phyloP scores from a whole-genome alignment of 192 early-diverging fungal genomes.

The Coemansia sp. region DNA sequence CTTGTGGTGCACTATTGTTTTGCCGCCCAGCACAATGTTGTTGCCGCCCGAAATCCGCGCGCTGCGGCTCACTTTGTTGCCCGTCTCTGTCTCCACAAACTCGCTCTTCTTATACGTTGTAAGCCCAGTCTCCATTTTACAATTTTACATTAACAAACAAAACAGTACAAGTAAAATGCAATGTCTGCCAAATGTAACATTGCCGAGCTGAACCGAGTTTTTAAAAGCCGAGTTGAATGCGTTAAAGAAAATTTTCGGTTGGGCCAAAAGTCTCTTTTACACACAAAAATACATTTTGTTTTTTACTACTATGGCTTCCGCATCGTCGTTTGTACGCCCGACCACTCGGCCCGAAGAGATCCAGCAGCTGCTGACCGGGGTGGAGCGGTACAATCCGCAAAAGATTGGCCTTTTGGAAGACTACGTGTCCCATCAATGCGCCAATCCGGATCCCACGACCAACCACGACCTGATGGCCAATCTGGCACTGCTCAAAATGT shows the following conservation, averaged over 20 bases:
- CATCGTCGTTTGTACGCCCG: slow-evolving; percentile 41
- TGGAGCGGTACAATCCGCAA: slow-evolving; percentile 90
- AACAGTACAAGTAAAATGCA: slow-evolving; percentile 6
- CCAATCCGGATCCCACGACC: slow-evolving; percentile 59
- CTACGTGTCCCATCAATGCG: slow-evolving; percentile 78
- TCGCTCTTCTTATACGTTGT: slow-evolving; percentile 78
- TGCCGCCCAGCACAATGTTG: slow-evolving; percentile 95
- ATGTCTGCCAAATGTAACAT: neutral
- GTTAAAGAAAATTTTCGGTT: neutral
- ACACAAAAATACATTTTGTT: neutral
- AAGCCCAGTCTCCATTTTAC: slow-evolving; percentile 18
- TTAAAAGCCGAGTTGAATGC: no score
- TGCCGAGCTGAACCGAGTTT: neutral
- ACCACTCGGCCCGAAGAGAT: slow-evolving; percentile 69
- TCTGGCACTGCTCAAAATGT: slow-evolving; percentile 89
- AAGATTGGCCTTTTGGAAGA: slow-evolving; percentile 81
- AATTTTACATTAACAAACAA: neutral
- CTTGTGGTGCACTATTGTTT: slow-evolving; percentile 91
- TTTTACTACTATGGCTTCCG: slow-evolving; percentile 10
- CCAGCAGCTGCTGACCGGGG: slow-evolving; percentile 71
- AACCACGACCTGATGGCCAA: slow-evolving; percentile 87
- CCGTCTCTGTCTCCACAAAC: slow-evolving; percentile 98
- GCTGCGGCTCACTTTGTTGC: slow-evolving; percentile 93
- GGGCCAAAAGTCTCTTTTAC: neutral
- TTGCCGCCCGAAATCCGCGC: slow-evolving; percentile 91